A percentile compares a stretch with the other conserved stretches of the same genome.
These are phyloP conservation scores for Hymenoscyphus repandus DNA, from an alignment of 2,329 filamentous ascomycete species.

Conservation along the genomic window DNA sequence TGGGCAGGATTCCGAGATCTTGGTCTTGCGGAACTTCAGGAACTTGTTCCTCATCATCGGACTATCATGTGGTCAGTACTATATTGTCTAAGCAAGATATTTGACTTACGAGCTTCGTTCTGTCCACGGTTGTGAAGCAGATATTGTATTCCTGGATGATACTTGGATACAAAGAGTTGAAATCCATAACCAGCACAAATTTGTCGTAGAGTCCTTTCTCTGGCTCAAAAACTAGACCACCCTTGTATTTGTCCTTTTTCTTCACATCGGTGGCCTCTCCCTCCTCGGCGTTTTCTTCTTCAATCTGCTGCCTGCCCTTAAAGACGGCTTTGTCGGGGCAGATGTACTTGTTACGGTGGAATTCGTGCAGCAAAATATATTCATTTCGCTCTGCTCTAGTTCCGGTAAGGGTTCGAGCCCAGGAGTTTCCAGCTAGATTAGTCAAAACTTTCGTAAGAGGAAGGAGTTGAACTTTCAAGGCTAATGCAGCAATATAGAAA, in stretches of 20 bases:
- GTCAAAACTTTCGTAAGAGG: conserved; percentile 92
- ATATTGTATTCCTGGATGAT: conserved; percentile 99
- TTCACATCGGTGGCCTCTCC: conserved; percentile 66
- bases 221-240: conserved; percentile 95
- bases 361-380: conserved; percentile 97
- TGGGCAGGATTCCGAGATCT: conserved; percentile 79
- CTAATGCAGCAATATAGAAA: conserved; percentile 89
- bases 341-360: conserved; percentile 94
- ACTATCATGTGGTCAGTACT: conserved; percentile 35
- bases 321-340: conserved; percentile 91
- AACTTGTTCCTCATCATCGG: conserved; percentile 79
- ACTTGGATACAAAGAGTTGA: conserved; percentile 99
- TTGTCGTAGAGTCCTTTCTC: conserved; percentile 98
- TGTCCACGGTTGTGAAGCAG: conserved; percentile 95
- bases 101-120: conserved; percentile 59
- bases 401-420: conserved; percentile 91
- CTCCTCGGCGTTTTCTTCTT: conserved; percentile 66
- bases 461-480: conserved; percentile 83
- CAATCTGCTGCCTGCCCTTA: conserved; percentile 65
- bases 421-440: conserved; percentile 95
- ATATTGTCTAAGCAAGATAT: too few species aligned
- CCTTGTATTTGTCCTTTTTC: conserved; percentile 99
- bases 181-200: conserved; percentile 98
- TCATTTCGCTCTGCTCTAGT: conserved; percentile 97
- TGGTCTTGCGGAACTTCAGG: conserved; percentile 79